Conservation (phyloP, 1,284 basidiomycete species). For the Polyporus tsugae region DNA sequence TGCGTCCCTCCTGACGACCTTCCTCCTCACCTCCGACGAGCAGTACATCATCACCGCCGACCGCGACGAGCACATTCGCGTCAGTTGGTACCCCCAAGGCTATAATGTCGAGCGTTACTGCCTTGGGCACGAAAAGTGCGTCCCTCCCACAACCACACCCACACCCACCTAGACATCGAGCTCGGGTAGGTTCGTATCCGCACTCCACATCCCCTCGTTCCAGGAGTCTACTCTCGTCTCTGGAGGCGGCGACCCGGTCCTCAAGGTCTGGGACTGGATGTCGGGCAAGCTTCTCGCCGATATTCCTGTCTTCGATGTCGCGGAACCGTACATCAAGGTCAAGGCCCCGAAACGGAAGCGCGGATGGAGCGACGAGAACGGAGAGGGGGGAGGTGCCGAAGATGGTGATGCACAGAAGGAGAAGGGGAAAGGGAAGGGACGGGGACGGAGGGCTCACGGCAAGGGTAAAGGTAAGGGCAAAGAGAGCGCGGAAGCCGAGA, state of each 20-base stretch:
- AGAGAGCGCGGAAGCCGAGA: conserved; percentile 33
- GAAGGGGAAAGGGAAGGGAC: conserved; percentile 38
- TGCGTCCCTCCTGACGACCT: conserved; percentile 81
- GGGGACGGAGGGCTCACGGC: conserved; percentile 25
- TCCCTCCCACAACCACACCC: conserved; percentile 22
- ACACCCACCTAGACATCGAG: conserved; percentile 11
- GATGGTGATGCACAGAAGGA: conserved; percentile 30
- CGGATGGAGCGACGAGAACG: conserved; percentile 48
- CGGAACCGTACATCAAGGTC: conserved; percentile 72
- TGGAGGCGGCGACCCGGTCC: conserved; percentile 84
- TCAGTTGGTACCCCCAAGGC: conserved; percentile 89
- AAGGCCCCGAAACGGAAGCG: conserved; percentile 49
- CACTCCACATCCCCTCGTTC: conserved; percentile 72
- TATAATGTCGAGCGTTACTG: conserved; percentile 87
- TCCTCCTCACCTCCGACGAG: conserved; percentile 73
- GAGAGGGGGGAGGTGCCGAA: conserved; percentile 40
- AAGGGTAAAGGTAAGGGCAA: conserved; percentile 36
- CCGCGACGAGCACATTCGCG: conserved; percentile 91
- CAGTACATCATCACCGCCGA: conserved; percentile 87
- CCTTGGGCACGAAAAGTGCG: conserved; percentile 84
- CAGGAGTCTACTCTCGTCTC: conserved; percentile 69
- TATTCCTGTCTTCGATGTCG: conserved; percentile 60
- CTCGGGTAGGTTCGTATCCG: conserved; percentile 78
- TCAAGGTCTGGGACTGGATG: conserved; percentile 87
- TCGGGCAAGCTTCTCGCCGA: conserved; percentile 61